These are phyloP conservation scores for Suillus subluteus DNA, from an alignment of 768 basidiomycete genomes.

Conservation along the genomic window DNA sequence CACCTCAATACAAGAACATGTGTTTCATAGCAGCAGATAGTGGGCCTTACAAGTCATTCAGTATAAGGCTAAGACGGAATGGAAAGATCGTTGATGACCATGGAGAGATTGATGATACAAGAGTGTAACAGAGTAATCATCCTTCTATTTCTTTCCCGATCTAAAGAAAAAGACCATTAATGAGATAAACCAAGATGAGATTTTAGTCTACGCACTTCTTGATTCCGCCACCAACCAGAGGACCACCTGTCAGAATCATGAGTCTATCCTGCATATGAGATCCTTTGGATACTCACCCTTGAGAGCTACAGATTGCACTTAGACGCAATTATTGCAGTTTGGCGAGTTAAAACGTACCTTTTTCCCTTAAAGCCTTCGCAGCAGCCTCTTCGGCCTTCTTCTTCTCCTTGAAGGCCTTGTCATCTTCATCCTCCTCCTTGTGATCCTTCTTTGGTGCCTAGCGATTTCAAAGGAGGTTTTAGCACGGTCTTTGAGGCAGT, in stretches of 20 bases:
- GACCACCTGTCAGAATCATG: slow-evolving; percentile 52
- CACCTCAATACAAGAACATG: neutral
- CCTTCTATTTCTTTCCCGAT: slow-evolving; percentile 69
- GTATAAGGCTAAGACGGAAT: neutral
- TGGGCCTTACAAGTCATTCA: neutral
- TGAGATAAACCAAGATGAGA: slow-evolving; percentile 11
- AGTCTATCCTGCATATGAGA: slow-evolving; percentile 4
- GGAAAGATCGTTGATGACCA: neutral
- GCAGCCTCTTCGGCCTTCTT: slow-evolving; percentile 77
- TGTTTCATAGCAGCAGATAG: neutral
- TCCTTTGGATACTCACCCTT: slow-evolving; percentile 30
- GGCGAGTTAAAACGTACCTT: slow-evolving; percentile 49
- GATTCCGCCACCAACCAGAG: slow-evolving; percentile 68
- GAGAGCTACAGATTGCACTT: slow-evolving; percentile 22
- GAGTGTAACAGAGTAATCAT: neutral
- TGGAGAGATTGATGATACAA: neutral
- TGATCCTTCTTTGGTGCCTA: slow-evolving; percentile 86
- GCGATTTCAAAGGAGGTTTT: neutral
- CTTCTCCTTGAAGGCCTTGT: slow-evolving; percentile 72
- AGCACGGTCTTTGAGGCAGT: slow-evolving; percentile 4
- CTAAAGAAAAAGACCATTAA: slow-evolving; percentile 36
- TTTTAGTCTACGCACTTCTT: slow-evolving; percentile 69
- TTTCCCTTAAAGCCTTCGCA: slow-evolving; percentile 71
- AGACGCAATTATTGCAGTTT: neutral
- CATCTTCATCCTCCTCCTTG: slow-evolving; percentile 72